Percentiles rank a stretch among this genome's conserved stretches.
Conservation (phyloP, 768 basidiomycete species). For the Pisolithus sp. region DNA sequence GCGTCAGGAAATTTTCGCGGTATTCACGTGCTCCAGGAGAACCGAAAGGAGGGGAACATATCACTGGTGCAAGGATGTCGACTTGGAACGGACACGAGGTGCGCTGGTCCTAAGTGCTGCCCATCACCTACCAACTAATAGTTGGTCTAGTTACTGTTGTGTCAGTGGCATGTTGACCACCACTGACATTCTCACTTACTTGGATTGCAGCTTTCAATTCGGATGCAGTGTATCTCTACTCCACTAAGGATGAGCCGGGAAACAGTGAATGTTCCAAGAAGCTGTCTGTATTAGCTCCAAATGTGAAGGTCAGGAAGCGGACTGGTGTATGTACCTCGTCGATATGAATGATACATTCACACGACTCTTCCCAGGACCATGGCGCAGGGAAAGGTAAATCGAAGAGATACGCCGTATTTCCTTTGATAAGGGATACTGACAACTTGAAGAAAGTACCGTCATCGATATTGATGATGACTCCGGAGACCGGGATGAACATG, state of each 20-base stretch:
- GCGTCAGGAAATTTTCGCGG: constrained; percentile 76
- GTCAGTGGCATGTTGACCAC: constrained; percentile 33
- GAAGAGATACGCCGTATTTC: not conserved
- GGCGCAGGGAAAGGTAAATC: not conserved
- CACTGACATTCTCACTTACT: constrained; percentile 1
- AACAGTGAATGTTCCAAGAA: constrained; percentile 13
- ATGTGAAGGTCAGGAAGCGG: constrained; percentile 18
- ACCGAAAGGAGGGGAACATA: constrained; percentile 44
- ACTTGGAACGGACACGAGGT: constrained; percentile 72
- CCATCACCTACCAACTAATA: constrained; percentile 3
- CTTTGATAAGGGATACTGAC: not conserved
- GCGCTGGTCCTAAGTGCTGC: constrained; percentile 5
- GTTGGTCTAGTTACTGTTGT: constrained; percentile 50
- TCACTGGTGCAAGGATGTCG: constrained; percentile 74
- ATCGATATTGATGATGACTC: constrained; percentile 25
- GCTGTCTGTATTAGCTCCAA: constrained; percentile 23
- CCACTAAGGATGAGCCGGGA: constrained; percentile 57
- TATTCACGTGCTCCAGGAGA: constrained; percentile 29
- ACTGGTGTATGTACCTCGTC: not conserved
- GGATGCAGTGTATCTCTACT: constrained; percentile 70
- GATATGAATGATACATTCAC: not conserved
- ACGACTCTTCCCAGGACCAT: not conserved
- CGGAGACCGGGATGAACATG: constrained; percentile 28
- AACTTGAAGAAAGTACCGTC: constrained; percentile 18
- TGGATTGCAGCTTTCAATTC: constrained; percentile 55